phyloP scores from a whole-genome alignment of 1,139 yeast genomes.

The Geotrichum fermentans region DNA sequence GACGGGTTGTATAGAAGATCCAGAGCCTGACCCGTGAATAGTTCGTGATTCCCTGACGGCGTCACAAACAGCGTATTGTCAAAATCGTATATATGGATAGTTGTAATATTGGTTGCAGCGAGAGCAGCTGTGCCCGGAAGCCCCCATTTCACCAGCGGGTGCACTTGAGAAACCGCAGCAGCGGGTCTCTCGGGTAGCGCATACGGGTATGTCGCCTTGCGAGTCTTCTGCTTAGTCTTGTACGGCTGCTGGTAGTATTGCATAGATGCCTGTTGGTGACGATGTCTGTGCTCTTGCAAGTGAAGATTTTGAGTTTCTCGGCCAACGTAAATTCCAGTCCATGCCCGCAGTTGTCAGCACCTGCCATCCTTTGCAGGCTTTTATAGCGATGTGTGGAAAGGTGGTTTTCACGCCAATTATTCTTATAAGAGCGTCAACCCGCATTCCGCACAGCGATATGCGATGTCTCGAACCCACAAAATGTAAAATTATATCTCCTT shows the following conservation, averaged over 20 bases:
- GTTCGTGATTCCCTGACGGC: conserved; percentile 42
- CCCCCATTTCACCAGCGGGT: conserved; percentile 5
- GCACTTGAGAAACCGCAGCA: not conserved
- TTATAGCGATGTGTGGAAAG: not conserved
- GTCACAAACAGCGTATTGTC: conserved; percentile 46
- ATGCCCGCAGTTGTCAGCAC: not conserved
- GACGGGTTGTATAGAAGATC: conserved; percentile 31
- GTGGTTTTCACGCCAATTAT: not conserved
- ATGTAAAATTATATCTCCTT: not conserved
- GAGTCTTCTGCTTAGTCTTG: not conserved
- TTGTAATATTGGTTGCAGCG: not conserved
- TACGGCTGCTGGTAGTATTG: not conserved
- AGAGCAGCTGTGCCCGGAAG: not conserved
- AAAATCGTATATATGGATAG: conserved; percentile 45
- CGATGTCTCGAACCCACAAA: not conserved
- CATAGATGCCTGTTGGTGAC: not conserved
- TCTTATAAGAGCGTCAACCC: not conserved
- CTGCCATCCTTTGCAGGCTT: not conserved
- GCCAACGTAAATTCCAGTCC: not conserved
- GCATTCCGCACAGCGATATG: not conserved
- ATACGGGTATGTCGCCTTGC: no score
- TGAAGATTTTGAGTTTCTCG: not conserved
- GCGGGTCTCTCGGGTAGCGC: not conserved
- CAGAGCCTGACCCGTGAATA: conserved; percentile 36
- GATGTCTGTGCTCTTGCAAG: not conserved